Evolutionary conservation across 805 yeast species (phyloP).

Genomic region (Torulaspora maleeae): DNA sequence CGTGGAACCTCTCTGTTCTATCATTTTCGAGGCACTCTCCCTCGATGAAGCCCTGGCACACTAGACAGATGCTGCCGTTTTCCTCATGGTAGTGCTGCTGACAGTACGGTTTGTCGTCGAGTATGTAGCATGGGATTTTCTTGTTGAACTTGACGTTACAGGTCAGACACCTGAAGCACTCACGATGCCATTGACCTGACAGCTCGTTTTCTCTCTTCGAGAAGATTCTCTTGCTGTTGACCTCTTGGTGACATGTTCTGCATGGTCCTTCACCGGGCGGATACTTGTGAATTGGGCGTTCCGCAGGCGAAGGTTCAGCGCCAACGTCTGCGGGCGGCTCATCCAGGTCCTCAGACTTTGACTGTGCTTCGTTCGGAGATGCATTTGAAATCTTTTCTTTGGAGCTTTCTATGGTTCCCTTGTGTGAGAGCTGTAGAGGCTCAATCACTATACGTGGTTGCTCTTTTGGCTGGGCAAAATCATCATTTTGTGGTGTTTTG

Average conservation of each 20-base stretch:
- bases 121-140: constrained; percentile 66
- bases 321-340: neutral
- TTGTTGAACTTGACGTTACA: constrained; percentile 59
- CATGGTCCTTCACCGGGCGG: constrained; percentile 78
- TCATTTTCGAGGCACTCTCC: constrained; percentile 86
- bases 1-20: constrained; percentile 66
- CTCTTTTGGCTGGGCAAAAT: constrained; percentile 6
- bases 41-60: constrained; percentile 74
- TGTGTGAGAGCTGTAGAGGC: constrained; percentile 9
- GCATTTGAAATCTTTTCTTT: neutral
- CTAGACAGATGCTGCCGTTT: constrained; percentile 69
- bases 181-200: constrained; percentile 91
- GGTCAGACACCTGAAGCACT: constrained; percentile 70
- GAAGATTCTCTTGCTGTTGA: constrained; percentile 63
- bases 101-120: constrained; percentile 78
- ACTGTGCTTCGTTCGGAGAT: neutral
- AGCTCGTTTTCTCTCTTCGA: constrained; percentile 74
- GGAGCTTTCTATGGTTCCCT: constrained; percentile 1
- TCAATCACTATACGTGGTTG: constrained; percentile 1
- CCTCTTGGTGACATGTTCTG: constrained; percentile 59
- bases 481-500: constrained; percentile 4
- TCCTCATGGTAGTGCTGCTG: constrained; percentile 65
- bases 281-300: constrained; percentile 17
- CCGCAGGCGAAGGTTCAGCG: neutral
- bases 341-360: neutral